These are phyloP conservation scores for Clarireedia hainanense DNA, from an alignment of 2,329 filamentous ascomycete species.

Conservation along the genomic window DNA sequence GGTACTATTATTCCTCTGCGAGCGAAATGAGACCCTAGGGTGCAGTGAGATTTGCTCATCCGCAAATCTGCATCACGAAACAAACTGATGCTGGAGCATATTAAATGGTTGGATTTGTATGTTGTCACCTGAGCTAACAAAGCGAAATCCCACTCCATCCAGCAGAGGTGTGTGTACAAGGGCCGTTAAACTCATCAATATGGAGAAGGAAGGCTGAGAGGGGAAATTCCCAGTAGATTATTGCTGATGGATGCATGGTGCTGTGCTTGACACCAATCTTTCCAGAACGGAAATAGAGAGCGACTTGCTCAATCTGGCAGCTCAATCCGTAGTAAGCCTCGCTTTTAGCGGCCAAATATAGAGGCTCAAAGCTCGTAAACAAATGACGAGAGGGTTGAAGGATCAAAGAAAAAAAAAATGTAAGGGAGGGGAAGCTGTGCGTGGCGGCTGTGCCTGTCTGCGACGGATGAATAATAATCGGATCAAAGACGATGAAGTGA, in stretches of 20 bases:
- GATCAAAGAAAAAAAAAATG: slow-evolving; percentile 1
- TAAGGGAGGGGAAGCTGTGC: neutral
- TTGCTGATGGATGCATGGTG: slow-evolving; percentile 7
- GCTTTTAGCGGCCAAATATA: slow-evolving; percentile 6
- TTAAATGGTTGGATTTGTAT: neutral
- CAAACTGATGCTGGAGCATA: neutral
- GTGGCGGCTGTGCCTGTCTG: slow-evolving; percentile 7
- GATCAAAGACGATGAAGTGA: neutral
- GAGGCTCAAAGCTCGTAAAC: slow-evolving; percentile 2
- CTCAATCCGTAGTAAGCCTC: slow-evolving; percentile 2
- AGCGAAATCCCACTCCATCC: neutral
- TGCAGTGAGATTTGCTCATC: slow-evolving; percentile 4
- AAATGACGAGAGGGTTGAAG: slow-evolving; percentile 1
- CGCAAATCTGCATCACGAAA: slow-evolving; percentile 3
- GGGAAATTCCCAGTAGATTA: neutral
- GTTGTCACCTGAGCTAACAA: slow-evolving; percentile 1
- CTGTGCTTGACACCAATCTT: slow-evolving; percentile 7
- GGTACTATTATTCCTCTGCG: slow-evolving; percentile 5
- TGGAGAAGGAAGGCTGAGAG: neutral
- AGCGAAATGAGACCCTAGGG: slow-evolving; percentile 2
- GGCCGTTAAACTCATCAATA: neutral
- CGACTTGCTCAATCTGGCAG: slow-evolving; percentile 6
- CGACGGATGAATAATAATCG: slow-evolving; percentile 2
- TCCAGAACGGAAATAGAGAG: slow-evolving; percentile 7
- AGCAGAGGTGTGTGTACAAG: neutral